Evolutionary conservation across 2,329 filamentous ascomycete species (phyloP).

Genomic region (Knufia petricola): DNA sequence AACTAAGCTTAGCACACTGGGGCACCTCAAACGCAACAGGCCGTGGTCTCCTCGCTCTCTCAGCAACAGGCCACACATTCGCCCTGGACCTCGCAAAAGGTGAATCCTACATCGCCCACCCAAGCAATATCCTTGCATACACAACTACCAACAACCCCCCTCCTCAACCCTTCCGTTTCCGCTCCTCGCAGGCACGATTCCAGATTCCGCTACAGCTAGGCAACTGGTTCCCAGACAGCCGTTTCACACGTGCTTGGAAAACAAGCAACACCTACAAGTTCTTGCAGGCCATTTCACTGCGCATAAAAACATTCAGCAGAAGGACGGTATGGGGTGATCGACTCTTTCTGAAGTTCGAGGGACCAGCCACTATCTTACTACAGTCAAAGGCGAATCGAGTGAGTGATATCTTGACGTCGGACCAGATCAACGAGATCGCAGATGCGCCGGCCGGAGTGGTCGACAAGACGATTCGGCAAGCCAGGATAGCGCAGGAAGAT

Average conservation of each 20-base stretch:
- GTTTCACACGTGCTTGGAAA: constrained; percentile 64
- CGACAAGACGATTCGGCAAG: constrained; percentile 44
- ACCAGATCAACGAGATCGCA: constrained; percentile 84
- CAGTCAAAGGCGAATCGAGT: constrained; percentile 76
- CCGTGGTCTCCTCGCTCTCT: constrained; percentile 72
- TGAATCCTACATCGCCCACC: constrained; percentile 86
- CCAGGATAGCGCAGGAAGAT: constrained; percentile 19
- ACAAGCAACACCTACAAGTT: constrained; percentile 64
- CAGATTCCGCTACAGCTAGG: constrained; percentile 65
- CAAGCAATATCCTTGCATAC: constrained; percentile 85
- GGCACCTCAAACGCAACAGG: constrained; percentile 83
- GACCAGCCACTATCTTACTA: constrained; percentile 74
- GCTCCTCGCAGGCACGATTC: constrained; percentile 62
- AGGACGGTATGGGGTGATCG: constrained; percentile 88
- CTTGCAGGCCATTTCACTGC: constrained; percentile 55
- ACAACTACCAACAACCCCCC: constrained; percentile 53
- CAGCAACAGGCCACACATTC: constrained; percentile 82
- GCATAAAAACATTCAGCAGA: constrained; percentile 63
- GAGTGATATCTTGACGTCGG: constrained; percentile 64
- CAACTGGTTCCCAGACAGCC: constrained; percentile 55
- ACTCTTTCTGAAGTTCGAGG: constrained; percentile 81
- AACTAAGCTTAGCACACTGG: constrained; percentile 68
- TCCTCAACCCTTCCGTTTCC: constrained; percentile 79
- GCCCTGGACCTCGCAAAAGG: constrained; percentile 69
- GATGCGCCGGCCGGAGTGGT: constrained; percentile 66